These are phyloP conservation scores for Funneliformis mosseae DNA, from an alignment of 192 early-diverging fungal genomes.

Conservation along the genomic window DNA sequence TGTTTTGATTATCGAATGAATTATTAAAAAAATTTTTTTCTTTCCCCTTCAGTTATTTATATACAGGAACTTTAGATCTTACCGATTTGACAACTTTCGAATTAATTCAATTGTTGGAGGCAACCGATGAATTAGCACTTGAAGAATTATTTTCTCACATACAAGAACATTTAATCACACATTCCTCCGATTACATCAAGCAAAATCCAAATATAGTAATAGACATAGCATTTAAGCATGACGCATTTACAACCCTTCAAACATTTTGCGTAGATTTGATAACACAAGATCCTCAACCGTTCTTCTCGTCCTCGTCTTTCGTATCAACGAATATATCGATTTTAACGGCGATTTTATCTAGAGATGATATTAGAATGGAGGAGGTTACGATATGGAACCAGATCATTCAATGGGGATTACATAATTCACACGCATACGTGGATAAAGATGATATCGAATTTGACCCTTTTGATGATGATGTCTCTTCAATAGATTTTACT, in stretches of 20 bases:
- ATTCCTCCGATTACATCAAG: constrained; percentile 9
- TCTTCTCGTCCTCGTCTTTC: background rate
- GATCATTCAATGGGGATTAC: constrained; percentile 15
- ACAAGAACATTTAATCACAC: background rate
- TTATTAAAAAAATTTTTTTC: too few relatives aligned
- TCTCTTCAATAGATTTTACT: background rate
- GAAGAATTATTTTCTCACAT: constrained; percentile 16
- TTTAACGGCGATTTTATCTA: background rate
- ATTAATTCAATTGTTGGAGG: background rate
- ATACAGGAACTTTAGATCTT: background rate
- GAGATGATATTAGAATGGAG: constrained; percentile 18
- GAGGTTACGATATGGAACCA: constrained; percentile 17
- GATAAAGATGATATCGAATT: background rate
- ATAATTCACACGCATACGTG: background rate
- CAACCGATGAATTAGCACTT: constrained; percentile 18
- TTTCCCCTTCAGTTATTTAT: background rate
- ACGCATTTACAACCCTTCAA: background rate
- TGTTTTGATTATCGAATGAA: too few relatives aligned
- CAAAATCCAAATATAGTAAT: background rate
- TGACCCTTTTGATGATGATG: background rate
- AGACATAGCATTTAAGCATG: constrained; percentile 17
- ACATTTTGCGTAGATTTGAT: constrained; percentile 10
- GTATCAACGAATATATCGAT: background rate
- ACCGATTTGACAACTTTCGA: background rate
- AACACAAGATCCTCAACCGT: background rate